Conservation (phyloP, 495 filamentous ascomycete species). For the Xylaria grammica region DNA sequence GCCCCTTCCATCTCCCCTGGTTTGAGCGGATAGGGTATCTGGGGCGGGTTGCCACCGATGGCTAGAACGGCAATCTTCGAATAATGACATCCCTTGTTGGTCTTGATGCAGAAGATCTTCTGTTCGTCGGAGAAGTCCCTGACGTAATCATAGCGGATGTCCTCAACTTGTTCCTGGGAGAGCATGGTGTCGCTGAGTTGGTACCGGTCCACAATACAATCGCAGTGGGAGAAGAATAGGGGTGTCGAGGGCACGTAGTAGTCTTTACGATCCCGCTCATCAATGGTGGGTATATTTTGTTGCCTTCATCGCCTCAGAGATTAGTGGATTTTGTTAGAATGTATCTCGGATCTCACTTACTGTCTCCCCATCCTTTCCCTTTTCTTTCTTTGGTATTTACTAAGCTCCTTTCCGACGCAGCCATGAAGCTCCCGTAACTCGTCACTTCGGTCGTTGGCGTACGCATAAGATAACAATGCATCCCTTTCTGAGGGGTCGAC, state of each 20-base stretch:
- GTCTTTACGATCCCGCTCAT: slow-evolving; percentile 69
- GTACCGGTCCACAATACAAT: slow-evolving; percentile 58
- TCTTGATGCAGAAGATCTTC: slow-evolving; percentile 60
- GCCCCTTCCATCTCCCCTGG: slow-evolving; percentile 49
- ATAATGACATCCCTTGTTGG: slow-evolving; percentile 50
- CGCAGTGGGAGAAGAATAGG: slow-evolving; percentile 64
- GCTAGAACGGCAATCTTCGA: slow-evolving; percentile 61
- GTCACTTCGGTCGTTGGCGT: slow-evolving; percentile 51
- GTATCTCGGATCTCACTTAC: slow-evolving; percentile 30
- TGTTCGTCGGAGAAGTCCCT: slow-evolving; percentile 33
- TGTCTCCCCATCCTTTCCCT: slow-evolving; percentile 40
- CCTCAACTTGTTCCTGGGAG: slow-evolving; percentile 52
- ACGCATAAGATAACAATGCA: slow-evolving; percentile 64
- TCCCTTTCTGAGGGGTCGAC: slow-evolving; percentile 68
- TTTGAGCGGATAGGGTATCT: slow-evolving; percentile 48
- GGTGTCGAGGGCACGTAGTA: slow-evolving; percentile 64
- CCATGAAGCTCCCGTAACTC: slow-evolving; percentile 63
- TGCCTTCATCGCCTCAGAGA: slow-evolving; percentile 36
- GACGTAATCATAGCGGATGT: slow-evolving; percentile 54
- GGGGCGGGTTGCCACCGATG: slow-evolving; percentile 60
- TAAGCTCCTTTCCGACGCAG: slow-evolving; percentile 68
- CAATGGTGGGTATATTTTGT: slow-evolving; percentile 49
- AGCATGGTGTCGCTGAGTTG: slow-evolving; percentile 50
- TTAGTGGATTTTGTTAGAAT: background rate
- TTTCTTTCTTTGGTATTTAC: slow-evolving; percentile 69